Conservation (phyloP, 2,329 filamentous ascomycete genomes). For the Boeremia exigua region DNA sequence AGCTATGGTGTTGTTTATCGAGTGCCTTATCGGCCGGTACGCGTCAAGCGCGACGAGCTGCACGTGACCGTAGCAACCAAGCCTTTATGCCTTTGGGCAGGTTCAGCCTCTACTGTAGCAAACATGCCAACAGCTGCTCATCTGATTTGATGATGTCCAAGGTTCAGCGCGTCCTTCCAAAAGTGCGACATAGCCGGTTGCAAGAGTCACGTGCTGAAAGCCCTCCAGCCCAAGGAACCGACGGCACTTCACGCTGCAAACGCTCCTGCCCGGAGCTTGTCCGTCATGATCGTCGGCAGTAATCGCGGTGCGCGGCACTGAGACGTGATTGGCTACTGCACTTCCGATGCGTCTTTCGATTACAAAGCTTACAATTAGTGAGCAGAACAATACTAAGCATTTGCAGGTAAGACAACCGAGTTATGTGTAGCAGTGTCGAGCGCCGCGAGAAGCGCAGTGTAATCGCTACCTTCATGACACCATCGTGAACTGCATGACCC, state of each 20-base stretch:
- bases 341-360: slow-evolving; percentile 7
- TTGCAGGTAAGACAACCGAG: not conserved
- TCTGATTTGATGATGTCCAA: not conserved
- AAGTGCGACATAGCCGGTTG: not conserved
- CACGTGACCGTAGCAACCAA: not conserved
- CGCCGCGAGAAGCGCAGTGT: slow-evolving; percentile 1
- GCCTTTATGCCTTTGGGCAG: not conserved
- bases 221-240: not conserved
- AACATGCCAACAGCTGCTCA: not conserved
- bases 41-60: slow-evolving; percentile 10
- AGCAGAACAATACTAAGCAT: slow-evolving; percentile 1
- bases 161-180: not conserved
- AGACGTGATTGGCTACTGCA: slow-evolving; percentile 7
- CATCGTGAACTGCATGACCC: not conserved
- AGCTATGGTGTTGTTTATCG: slow-evolving; percentile 28
- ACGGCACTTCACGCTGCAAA: slow-evolving; percentile 8
- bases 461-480: not conserved
- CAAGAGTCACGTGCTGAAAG: slow-evolving; percentile 4
- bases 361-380: slow-evolving; percentile 13
- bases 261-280: slow-evolving; percentile 5
- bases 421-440: not conserved
- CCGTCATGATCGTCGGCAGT: slow-evolving; percentile 5
- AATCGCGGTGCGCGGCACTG: slow-evolving; percentile 2
- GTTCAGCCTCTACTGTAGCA: not conserved
- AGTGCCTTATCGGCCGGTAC: slow-evolving; percentile 29